Evolutionary conservation across 176 grass and related monocot genomes (phyloP), one percentile per base, ranked within the genome.

Genomic region (Ensete glaucum): DNA sequence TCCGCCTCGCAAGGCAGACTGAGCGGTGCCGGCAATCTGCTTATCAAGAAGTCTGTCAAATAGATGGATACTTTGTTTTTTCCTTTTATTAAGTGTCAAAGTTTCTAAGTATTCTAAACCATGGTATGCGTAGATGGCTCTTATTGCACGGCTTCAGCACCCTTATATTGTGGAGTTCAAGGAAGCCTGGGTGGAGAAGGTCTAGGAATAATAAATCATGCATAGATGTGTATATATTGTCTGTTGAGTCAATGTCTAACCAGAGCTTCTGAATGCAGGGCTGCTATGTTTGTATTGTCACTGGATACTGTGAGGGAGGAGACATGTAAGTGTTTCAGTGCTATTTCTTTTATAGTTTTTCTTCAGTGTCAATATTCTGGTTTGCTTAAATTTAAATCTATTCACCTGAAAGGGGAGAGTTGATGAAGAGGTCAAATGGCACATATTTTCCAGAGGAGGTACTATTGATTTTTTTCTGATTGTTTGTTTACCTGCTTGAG

Each of bases 131-230:
- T 76, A 99, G 96, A 99, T 99, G 96, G 86, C 91, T 73, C 88
- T 99, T 52, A 99, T 99, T 72, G 96, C 96, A 62, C 90, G 90
- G 34, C 62, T 99, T 69, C 96, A 95, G 68, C 88, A 99, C 80
- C 96, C 96, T 74, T 99, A 88, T 34, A 95, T 89, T 20, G 91
- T 99, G 22, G 96, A 99, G 79, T 99, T 89, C 85, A 99, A 99
- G 67, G 96, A 99, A 77, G 96, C 96, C 81, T 99, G 96, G 96
- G 96, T 95, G 67, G 96, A 99, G 79, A 99, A 99, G 96, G 96
- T 99, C 85, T 81, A 71, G 64, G 67, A 76, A 22, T 9, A 78
- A 11, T 71, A 82, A 21, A 55, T 83, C 25, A 57, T 62, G 52
- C 25, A 29, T 4, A 77, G 16, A 24, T 73, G 34, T 43, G 34